Evolutionary conservation across 2,329 filamentous ascomycete genomes (phyloP), one percentile per base, ranked within the genome.

Genomic region (Nakataea oryzae): DNA sequence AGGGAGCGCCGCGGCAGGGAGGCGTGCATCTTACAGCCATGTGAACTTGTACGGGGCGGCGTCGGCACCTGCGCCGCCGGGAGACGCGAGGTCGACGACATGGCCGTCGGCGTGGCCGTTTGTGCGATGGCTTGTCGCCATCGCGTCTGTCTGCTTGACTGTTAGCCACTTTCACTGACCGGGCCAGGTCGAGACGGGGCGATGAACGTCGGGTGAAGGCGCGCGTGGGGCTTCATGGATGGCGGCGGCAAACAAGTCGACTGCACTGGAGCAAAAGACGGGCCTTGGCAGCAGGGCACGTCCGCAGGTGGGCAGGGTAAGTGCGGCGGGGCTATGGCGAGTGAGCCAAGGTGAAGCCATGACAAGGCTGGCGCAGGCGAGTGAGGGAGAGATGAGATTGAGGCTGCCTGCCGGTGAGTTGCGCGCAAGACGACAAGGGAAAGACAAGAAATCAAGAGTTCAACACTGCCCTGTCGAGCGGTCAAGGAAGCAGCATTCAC

Each of bases 11-110:
- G 27, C 24, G 24, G 24, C 24, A 14, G 57, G 32, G 32, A 26
- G 55, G 55, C 24, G 62, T 5, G 24, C 4, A 27, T 27, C 69
- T 65, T 65, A 72, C 70, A 73, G 68, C 70, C 70, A 72, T 9
- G 69, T 71, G 57, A 72, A 73, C 27, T 67, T 63, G 26, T 24
- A 21, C 14, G 50, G 17, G 54, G 63, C 55, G 11, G 30, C 56
- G 27, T 59, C 50, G 9, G 11, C n/a, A 34, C 26, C 57, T 34
- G 28, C 34, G 24, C n/a, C 61, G n/a, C 21, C 21, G 21, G 41
- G 21, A 21, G 41, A 50, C 41, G 21, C 41, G 41, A 50, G 41
- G 41, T 50, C 41, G 41, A 50, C 21, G 41, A 50, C 41, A 50
- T 50, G 41, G 21, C 41, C 41, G 21, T 28, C 58, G 47, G 47